A percentile compares a stretch with the other conserved stretches of the same genome.
These are phyloP conservation scores for Kodamaea neixiangensis DNA, from an alignment of 805 yeast genomes.

Conservation along the genomic window DNA sequence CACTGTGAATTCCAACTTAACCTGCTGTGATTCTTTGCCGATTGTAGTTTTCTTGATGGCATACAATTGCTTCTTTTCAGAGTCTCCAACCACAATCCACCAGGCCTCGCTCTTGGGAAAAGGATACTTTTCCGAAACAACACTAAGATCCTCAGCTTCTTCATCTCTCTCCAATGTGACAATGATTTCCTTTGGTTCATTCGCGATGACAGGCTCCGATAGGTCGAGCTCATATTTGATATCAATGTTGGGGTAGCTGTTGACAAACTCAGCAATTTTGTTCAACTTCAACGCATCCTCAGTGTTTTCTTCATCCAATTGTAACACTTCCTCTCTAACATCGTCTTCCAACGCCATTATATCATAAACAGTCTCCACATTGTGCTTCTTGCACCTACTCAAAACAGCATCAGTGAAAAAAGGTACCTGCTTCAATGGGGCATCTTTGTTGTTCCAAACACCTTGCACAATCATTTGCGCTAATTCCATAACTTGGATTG, in stretches of 20 bases:
- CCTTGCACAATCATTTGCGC: slow-evolving; percentile 89
- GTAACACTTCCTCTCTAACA: slow-evolving; percentile 61
- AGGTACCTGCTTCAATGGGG: slow-evolving; percentile 82
- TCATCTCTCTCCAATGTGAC: slow-evolving; percentile 71
- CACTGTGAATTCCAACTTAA: slow-evolving; percentile 56
- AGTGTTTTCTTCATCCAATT: slow-evolving; percentile 43
- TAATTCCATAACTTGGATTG: slow-evolving; percentile 81
- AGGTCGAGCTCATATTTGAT: slow-evolving; percentile 52
- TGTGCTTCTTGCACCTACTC: slow-evolving; percentile 51
- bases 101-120: slow-evolving; percentile 63
- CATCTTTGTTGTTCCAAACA: slow-evolving; percentile 71
- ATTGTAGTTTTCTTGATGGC: slow-evolving; percentile 70
- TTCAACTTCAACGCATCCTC: slow-evolving; percentile 39
- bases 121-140: slow-evolving; percentile 62
- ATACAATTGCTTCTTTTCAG: slow-evolving; percentile 57
- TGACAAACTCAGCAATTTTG: slow-evolving; percentile 83
- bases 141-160: slow-evolving; percentile 66
- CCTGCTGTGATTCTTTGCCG: slow-evolving; percentile 50
- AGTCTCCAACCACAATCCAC: slow-evolving; percentile 89
- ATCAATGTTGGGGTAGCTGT: slow-evolving; percentile 86
- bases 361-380: slow-evolving; percentile 76
- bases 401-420: slow-evolving; percentile 53
- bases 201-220: slow-evolving; percentile 43
- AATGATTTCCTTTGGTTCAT: slow-evolving; percentile 48
- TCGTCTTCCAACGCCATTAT: slow-evolving; percentile 80